A percentile compares a stretch with the other conserved stretches of the same genome.
Conservation (phyloP, 306 rosid genomes). For the Fragaria nilgerrensis region DNA sequence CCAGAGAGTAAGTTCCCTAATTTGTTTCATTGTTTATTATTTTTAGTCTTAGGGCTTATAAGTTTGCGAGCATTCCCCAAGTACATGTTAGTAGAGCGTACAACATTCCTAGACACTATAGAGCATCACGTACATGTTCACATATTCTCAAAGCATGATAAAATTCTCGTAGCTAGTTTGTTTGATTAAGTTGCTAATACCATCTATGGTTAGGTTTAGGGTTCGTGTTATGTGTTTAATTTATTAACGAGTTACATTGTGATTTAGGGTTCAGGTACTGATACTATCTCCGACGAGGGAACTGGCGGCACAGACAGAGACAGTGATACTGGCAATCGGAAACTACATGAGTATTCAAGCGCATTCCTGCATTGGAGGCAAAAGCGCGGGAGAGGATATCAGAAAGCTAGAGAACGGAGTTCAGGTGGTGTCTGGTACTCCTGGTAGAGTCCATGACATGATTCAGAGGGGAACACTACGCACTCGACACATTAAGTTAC, state of each 20-base stretch:
- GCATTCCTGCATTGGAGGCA: conserved; percentile 93
- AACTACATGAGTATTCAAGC: conserved; percentile 85
- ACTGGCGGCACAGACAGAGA: conserved; percentile 90
- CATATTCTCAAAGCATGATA: background rate
- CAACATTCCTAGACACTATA: background rate
- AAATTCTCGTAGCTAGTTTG: background rate
- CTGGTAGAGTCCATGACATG: conserved; percentile 97
- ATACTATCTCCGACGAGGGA: conserved; percentile 96
- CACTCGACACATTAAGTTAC: conserved; percentile 78
- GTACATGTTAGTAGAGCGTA: no score
- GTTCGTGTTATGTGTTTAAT: background rate
- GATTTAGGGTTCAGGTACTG: conserved; percentile 69
- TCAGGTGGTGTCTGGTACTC: conserved; percentile 97
- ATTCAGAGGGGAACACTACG: conserved; percentile 90
- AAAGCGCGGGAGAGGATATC: conserved; percentile 91
- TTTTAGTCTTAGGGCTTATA: background rate
- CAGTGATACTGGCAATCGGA: conserved; percentile 85
- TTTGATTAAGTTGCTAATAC: no score
- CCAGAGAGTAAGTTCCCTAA: conserved; percentile 60
- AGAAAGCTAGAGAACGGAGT: conserved; percentile 94
- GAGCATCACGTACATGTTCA: background rate
- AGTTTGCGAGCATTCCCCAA: background rate
- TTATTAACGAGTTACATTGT: background rate
- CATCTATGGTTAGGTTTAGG: background rate
- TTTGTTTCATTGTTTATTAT: conserved; percentile 3